Percentiles rank a stretch among this genome's conserved stretches.
Evolutionary conservation across 306 rosid species (phyloP).

Genomic region (Cucurbita pepo): DNA sequence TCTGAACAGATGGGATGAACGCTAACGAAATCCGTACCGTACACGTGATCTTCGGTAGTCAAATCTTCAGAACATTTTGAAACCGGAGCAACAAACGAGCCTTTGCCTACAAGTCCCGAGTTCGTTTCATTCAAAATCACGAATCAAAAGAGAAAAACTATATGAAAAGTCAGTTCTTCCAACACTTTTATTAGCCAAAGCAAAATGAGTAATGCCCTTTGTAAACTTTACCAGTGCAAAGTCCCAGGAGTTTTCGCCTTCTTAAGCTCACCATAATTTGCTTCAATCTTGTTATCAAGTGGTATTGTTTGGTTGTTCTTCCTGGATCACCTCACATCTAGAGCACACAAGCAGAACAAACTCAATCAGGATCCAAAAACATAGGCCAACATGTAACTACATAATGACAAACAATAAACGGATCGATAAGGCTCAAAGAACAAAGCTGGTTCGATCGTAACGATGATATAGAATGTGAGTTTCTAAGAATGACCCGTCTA

Average conservation of each 20-base stretch:
- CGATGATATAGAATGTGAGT: not conserved
- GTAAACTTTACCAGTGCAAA: slow-evolving; percentile 59
- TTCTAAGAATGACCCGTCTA: not conserved
- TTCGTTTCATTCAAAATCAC: not conserved
- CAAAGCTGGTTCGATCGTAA: not conserved
- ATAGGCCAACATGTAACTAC: not conserved
- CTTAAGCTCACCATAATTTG: slow-evolving; percentile 79
- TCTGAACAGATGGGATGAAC: slow-evolving; percentile 39
- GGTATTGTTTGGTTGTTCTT: not conserved
- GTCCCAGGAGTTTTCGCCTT: slow-evolving; percentile 88
- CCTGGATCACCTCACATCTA: not conserved
- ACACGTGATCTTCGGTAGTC: slow-evolving; percentile 18
- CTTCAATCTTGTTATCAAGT: not conserved
- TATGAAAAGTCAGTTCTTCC: too few species aligned
- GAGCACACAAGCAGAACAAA: not conserved
- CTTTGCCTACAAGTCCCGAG: slow-evolving; percentile 35
- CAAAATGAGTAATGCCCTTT: too few species aligned
- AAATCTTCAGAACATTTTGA: slow-evolving; percentile 36
- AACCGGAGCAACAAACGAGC: slow-evolving; percentile 41
- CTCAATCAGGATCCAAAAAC: not conserved
- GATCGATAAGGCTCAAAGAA: not conserved
- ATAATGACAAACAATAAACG: not conserved
- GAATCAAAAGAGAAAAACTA: not conserved
- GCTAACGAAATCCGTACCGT: slow-evolving; percentile 18
- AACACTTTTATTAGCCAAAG: too few species aligned